Percentiles rank a stretch among this genome's conserved stretches.
phyloP scores from a whole-genome alignment of 495 filamentous ascomycete species.

The Penicillium dipodomyicola region DNA sequence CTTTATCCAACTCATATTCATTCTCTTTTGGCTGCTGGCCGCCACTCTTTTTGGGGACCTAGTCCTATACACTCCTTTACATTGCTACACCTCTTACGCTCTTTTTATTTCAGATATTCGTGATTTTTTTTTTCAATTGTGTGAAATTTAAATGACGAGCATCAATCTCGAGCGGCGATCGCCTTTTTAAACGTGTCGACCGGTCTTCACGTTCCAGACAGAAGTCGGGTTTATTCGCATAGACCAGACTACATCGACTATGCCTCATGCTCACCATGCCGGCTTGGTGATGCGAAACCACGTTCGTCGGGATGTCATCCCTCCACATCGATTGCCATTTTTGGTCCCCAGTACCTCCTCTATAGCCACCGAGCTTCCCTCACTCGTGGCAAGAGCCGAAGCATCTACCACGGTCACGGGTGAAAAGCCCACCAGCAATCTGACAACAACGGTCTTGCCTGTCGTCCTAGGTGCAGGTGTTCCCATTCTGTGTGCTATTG shows the following conservation, averaged over 20 bases:
- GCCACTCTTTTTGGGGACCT: constrained; percentile 33
- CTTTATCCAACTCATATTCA: constrained; percentile 21
- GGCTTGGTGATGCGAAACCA: constrained; percentile 25
- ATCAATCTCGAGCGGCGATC: constrained; percentile 15
- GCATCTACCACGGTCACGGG: constrained; percentile 13
- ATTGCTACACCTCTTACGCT: not conserved
- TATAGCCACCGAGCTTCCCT: constrained; percentile 17
- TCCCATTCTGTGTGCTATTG: constrained; percentile 65
- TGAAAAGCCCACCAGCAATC: constrained; percentile 49
- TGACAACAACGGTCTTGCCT: constrained; percentile 63
- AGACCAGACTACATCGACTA: constrained; percentile 19
- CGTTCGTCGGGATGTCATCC: constrained; percentile 32
- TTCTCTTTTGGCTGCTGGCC: constrained; percentile 32
- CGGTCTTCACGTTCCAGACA: constrained; percentile 6
- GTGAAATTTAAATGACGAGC: constrained; percentile 19
- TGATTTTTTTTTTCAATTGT: constrained; percentile 3
- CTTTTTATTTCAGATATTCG: not conserved
- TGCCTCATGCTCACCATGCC: constrained; percentile 36
- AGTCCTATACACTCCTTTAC: constrained; percentile 36
- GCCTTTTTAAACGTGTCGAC: constrained; percentile 7
- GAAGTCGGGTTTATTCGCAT: constrained; percentile 5
- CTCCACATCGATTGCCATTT: constrained; percentile 27
- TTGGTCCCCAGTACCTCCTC: constrained; percentile 18
- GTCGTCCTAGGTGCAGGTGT: constrained; percentile 81
- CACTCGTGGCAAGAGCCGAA: constrained; percentile 32